Base-by-base conservation (phyloP, 1,284 basidiomycete genomes). In the Meira nashicola region DNA sequence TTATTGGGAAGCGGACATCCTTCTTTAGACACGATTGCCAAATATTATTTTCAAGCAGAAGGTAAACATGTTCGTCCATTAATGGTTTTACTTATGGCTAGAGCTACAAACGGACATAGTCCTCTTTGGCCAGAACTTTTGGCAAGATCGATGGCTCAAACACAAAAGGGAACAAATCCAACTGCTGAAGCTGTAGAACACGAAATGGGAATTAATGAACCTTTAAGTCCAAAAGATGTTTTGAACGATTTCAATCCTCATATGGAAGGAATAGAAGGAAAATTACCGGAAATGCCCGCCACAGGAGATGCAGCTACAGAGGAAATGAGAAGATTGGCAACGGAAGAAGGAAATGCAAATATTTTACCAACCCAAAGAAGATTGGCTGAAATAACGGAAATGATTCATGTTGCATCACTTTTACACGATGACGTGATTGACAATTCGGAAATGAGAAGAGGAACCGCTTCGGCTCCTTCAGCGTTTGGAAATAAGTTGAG, bases 341-440 rank as follows among this genome's bases (percentile, higher is more conserved):
- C 53, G 12, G 8, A n/a, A 11, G 39, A 12, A 8, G 10, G 54
- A 8, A 12, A 48, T 10, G 37, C 54, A 15, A 59, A 64, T 38
- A 73, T 77, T 43, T 84, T 97, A 8, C 91, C 94, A 7, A 89
- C 91, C 0, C 94, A 98, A 79, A 82, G 89, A 23, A 86, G 94
- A 33, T 85, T 99, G 23, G 94, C 94, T 1, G 91, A 94, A 76
- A 95, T 99, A 59, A 88, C 92, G 53, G 95, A 99, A 79, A 96
- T 98, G 92, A 92, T 99, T 63, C 93, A 98, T 78, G 91, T 96
- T 65, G 94, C 95, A 33, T 94, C 90, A 1, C 83, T 95, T 7
- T 82, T 99, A 15, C 95, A 98, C 78, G 92, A 99, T 83, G 90
- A 92, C 71, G 92, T 98, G 53, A 87, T 92, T 63, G 94, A 98